Evolutionary conservation across 306 rosid species (phyloP).

Genomic region (Fragaria iinumae): DNA sequence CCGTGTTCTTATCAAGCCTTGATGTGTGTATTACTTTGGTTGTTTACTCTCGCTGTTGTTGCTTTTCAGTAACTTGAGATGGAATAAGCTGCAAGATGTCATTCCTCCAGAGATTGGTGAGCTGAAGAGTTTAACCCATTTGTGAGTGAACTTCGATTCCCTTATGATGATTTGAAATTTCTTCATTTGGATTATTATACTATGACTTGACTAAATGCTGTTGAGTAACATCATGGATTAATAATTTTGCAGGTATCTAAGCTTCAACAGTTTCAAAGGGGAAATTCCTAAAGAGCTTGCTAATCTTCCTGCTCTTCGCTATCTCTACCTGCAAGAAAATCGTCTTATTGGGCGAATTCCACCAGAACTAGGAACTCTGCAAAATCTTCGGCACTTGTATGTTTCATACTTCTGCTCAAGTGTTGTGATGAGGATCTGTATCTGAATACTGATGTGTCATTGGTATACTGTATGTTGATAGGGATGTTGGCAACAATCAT

Average conservation of each 20-base stretch:
- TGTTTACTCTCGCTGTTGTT: constrained; percentile 11
- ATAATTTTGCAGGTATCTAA: constrained; percentile 63
- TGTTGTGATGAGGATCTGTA: constrained; percentile 16
- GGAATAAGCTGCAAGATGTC: constrained; percentile 96
- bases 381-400: constrained; percentile 87
- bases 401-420: background rate
- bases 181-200: background rate
- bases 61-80: constrained; percentile 79
- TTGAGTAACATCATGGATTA: constrained; percentile 1
- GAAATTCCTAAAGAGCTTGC: constrained; percentile 97
- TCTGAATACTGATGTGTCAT: constrained; percentile 17
- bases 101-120: constrained; percentile 97
- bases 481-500: constrained; percentile 98
- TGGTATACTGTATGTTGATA: constrained; percentile 32
- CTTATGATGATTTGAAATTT: background rate
- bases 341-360: constrained; percentile 87
- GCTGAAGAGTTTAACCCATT: constrained; percentile 90
- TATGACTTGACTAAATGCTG: constrained; percentile 4
- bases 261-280: constrained; percentile 96
- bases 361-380: constrained; percentile 88
- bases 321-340: constrained; percentile 89
- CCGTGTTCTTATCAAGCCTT: background rate
- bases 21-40: background rate
- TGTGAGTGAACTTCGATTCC: constrained; percentile 56
- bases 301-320: constrained; percentile 88